phyloP scores from a whole-genome alignment of 1,284 basidiomycete genomes.

The Ganoderma multipileum region DNA sequence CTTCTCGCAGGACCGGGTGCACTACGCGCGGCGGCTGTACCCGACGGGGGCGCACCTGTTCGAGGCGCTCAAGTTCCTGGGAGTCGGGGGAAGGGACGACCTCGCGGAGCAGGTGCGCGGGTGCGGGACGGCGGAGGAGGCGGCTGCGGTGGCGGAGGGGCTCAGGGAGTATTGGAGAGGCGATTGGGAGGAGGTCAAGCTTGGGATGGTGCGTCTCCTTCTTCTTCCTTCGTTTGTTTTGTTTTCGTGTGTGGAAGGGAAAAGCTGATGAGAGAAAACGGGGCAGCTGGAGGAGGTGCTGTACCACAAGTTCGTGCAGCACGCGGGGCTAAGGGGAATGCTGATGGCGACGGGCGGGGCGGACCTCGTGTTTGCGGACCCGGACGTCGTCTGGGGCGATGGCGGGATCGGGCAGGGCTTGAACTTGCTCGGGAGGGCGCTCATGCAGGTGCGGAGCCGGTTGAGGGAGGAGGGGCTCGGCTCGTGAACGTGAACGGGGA shows the following conservation, averaged over 20 bases:
- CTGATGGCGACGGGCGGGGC: conserved; percentile 57
- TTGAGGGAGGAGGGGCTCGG: conserved; percentile 44
- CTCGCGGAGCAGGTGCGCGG: conserved; percentile 60
- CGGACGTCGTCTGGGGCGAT: conserved; percentile 65
- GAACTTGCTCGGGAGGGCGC: conserved; percentile 65
- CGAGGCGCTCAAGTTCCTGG: conserved; percentile 71
- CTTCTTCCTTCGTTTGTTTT: neutral
- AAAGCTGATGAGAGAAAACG: neutral
- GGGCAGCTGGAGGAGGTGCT: conserved; percentile 68
- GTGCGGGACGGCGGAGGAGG: conserved; percentile 52
- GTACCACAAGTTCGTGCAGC: conserved; percentile 67
- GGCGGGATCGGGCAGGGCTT: conserved; percentile 53
- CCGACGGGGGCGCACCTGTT: conserved; percentile 71
- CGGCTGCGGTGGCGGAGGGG: conserved; percentile 54
- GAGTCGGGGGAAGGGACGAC: conserved; percentile 47
- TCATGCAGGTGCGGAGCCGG: conserved; percentile 58
- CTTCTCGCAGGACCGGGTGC: conserved; percentile 61
- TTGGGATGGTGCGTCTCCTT: conserved; percentile 50
- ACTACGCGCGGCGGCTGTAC: conserved; percentile 57
- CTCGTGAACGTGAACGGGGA: neutral
- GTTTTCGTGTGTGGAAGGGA: neutral
- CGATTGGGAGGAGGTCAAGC: conserved; percentile 61
- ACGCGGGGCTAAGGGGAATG: conserved; percentile 52
- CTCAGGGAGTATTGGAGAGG: conserved; percentile 46
- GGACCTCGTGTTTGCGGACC: conserved; percentile 57